These are phyloP conservation scores for Tuber brumale DNA, from an alignment of 495 filamentous ascomycete species.

Conservation along the genomic window DNA sequence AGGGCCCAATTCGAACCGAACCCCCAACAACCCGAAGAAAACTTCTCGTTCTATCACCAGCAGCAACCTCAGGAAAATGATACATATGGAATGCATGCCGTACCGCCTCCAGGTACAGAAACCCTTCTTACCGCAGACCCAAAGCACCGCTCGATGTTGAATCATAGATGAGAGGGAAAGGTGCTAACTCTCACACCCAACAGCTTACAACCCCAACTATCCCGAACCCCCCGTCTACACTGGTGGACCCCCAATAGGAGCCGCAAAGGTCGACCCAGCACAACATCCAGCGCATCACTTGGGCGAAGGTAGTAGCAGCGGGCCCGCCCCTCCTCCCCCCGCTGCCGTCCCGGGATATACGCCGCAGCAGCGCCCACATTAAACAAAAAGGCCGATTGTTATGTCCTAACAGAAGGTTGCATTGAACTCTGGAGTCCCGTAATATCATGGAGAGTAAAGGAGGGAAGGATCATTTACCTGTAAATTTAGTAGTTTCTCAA, in stretches of 20 bases:
- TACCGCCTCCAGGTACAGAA: conserved; percentile 52
- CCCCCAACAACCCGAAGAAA: conserved; percentile 41
- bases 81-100: conserved; percentile 53
- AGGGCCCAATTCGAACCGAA: conserved; percentile 52
- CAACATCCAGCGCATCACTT: conserved; percentile 43
- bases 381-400: background rate
- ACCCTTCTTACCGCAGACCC: conserved; percentile 11
- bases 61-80: conserved; percentile 36
- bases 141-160: background rate
- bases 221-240: conserved; percentile 36
- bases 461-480: background rate
- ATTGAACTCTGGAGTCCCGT: background rate
- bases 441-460: background rate
- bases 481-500: background rate
- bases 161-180: background rate
- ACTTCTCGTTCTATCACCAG: conserved; percentile 45
- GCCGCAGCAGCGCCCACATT: background rate
- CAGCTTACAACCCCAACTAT: conserved; percentile 44
- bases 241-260: conserved; percentile 41
- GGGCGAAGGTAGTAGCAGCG: conserved; percentile 28
- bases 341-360: conserved; percentile 17
- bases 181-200: conserved; percentile 10
- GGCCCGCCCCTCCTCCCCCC: conserved; percentile 25
- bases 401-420: background rate
- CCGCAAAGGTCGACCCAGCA: conserved; percentile 53